Evolutionary conservation across 495 filamentous ascomycete species (phyloP).

Genomic region (Pseudomonodictys pantanalensis): DNA sequence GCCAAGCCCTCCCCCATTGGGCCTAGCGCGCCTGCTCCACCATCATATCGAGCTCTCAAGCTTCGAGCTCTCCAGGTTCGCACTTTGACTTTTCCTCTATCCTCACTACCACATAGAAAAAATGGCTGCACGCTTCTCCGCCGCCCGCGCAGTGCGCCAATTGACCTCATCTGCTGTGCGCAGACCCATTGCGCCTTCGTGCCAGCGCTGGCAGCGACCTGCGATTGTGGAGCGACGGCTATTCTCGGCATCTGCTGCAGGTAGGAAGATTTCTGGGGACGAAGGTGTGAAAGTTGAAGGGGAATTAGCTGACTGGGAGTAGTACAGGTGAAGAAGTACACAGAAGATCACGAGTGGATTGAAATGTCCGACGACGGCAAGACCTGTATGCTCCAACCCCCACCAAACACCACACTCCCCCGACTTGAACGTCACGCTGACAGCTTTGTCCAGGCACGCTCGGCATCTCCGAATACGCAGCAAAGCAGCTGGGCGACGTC

Average conservation of each 20-base stretch:
- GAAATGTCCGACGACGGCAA: conserved; percentile 75
- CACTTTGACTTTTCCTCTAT: neutral
- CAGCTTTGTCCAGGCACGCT: conserved; percentile 57
- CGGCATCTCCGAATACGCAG: conserved; percentile 88
- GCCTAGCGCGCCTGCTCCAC: neutral
- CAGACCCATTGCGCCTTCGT: conserved; percentile 8
- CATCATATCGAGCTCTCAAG: conserved; percentile 1
- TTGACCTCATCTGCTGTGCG: conserved; percentile 20
- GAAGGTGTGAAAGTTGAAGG: neutral
- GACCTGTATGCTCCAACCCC: conserved; percentile 46
- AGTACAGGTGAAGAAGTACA: conserved; percentile 73
- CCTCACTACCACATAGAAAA: conserved; percentile 1
- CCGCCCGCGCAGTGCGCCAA: conserved; percentile 28
- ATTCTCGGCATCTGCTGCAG: conserved; percentile 29
- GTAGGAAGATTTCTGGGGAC: conserved; percentile 2
- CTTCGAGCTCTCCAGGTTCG: neutral
- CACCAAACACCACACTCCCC: neutral
- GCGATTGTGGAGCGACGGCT: conserved; percentile 21
- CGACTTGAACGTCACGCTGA: neutral
- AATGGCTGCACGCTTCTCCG: conserved; percentile 34
- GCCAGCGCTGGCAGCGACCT: conserved; percentile 13
- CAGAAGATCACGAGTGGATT: conserved; percentile 97
- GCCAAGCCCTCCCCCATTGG: neutral
- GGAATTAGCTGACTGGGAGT: neutral
- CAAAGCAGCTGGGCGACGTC: conserved; percentile 87